phyloP scores from a whole-genome alignment of 371 early-diverging fungal genomes.

The Mucor sp. region DNA sequence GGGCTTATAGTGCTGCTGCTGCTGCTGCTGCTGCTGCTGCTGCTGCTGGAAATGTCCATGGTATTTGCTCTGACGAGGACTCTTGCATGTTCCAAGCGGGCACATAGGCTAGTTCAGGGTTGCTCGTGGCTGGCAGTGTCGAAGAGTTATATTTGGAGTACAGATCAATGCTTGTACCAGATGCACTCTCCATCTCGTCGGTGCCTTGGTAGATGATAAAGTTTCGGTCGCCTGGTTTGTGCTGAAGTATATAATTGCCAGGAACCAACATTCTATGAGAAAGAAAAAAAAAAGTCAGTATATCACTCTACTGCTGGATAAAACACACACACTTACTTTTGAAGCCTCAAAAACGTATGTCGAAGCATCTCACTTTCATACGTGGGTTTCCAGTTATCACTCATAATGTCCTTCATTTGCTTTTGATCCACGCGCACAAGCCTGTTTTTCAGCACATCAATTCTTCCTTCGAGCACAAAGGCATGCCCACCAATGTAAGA shows the following conservation, averaged over 20 bases:
- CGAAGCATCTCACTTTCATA: constrained; percentile 19
- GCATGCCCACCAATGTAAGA: constrained; percentile 32
- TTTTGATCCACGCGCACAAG: constrained; percentile 19
- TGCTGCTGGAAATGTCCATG: constrained; percentile 6
- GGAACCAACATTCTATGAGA: constrained; percentile 8
- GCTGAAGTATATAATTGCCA: constrained; percentile 17
- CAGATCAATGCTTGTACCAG: not conserved
- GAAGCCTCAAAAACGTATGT: constrained; percentile 7
- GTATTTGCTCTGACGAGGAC: not conserved
- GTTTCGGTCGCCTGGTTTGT: not conserved
- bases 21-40: not conserved
- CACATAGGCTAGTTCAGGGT: not conserved
- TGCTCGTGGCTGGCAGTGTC: not conserved
- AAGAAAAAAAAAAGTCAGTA: not conserved
- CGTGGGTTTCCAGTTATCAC: constrained; percentile 22
- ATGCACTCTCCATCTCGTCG: not conserved
- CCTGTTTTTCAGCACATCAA: constrained; percentile 19
- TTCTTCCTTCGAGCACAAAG: constrained; percentile 15
- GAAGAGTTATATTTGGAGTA: not conserved
- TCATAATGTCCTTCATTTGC: constrained; percentile 31
- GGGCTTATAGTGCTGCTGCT: not conserved
- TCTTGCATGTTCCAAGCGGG: not conserved
- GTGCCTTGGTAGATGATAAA: constrained; percentile 4
- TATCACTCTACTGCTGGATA: not conserved
- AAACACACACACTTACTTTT: constrained; percentile 10